Conservation (phyloP, 2,329 filamentous ascomycete species). For the Sporothrix brunneoviolacea region DNA sequence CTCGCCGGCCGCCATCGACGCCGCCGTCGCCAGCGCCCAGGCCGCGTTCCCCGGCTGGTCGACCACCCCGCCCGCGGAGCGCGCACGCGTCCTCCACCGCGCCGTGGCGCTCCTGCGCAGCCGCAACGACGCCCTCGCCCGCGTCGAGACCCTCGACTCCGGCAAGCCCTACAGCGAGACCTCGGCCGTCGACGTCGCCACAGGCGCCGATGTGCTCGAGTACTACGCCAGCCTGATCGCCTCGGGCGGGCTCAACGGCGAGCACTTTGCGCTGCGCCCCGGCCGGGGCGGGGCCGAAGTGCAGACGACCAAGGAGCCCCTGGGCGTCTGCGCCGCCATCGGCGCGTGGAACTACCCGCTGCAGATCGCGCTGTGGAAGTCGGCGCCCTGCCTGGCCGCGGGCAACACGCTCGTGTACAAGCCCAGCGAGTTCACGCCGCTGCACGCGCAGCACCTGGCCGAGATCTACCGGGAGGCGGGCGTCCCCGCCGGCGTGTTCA, state of each 20-base stretch:
- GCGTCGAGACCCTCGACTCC: constrained; percentile 75
- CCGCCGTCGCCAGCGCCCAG: constrained; percentile 63
- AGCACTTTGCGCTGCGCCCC: constrained; percentile 32
- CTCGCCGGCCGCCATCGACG: constrained; percentile 54
- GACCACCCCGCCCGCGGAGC: constrained; percentile 63
- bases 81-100: constrained; percentile 69
- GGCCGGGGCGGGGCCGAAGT: constrained; percentile 39
- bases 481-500: constrained; percentile 38
- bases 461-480: constrained; percentile 34
- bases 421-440: constrained; percentile 37
- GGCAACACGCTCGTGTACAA: constrained; percentile 41
- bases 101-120: constrained; percentile 67
- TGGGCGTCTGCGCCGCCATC: constrained; percentile 29
- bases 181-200: constrained; percentile 68
- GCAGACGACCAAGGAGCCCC: constrained; percentile 30
- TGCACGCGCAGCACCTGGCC: constrained; percentile 31
- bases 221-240: constrained; percentile 29
- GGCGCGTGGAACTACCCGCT: constrained; percentile 36
- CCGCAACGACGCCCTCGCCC: constrained; percentile 73
- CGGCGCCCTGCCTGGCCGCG: constrained; percentile 35
- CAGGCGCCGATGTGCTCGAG: constrained; percentile 33
- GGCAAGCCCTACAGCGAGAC: constrained; percentile 84
- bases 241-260: constrained; percentile 21
- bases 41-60: constrained; percentile 72
- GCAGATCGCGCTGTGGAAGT: constrained; percentile 33